These are phyloP conservation scores for Sextonia rubra DNA, from an alignment of 164 flowering plant species.

Conservation along the genomic window DNA sequence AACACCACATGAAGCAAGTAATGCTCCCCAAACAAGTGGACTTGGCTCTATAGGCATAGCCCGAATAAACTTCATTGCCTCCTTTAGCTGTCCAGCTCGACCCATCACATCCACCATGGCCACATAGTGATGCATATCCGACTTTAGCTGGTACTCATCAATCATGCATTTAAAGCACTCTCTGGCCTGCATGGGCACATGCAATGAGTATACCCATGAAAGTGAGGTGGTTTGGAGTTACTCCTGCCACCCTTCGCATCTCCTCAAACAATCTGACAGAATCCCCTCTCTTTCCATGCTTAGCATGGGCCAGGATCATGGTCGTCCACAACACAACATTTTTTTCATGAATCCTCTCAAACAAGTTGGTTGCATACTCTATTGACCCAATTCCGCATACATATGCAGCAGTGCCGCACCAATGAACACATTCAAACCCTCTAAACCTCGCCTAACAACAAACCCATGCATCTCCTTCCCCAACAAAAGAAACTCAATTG, in stretches of 20 bases:
- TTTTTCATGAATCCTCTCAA: neutral
- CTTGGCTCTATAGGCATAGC: neutral
- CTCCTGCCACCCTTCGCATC: neutral
- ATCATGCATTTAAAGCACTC: neutral
- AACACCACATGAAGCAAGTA: neutral
- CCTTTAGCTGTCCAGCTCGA: neutral
- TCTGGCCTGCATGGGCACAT: neutral
- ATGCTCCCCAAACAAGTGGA: neutral
- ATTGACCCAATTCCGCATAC: neutral
- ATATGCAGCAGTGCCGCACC: neutral
- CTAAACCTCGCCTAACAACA: neutral
- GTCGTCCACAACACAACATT: neutral
- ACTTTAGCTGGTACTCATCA: neutral
- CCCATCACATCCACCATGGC: neutral
- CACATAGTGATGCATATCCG: neutral
- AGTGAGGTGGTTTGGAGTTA: neutral
- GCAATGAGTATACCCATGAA: too few relatives aligned
- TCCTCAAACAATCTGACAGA: neutral
- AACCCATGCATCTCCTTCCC: slow-evolving; percentile 1
- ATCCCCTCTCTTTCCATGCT: neutral
- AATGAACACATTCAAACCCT: neutral
- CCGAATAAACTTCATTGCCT: neutral
- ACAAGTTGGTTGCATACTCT: neutral
- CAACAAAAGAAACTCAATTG: neutral
- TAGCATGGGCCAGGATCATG: neutral